phyloP scores from a whole-genome alignment of 257 asterid species.

The Prunella vulgaris region DNA sequence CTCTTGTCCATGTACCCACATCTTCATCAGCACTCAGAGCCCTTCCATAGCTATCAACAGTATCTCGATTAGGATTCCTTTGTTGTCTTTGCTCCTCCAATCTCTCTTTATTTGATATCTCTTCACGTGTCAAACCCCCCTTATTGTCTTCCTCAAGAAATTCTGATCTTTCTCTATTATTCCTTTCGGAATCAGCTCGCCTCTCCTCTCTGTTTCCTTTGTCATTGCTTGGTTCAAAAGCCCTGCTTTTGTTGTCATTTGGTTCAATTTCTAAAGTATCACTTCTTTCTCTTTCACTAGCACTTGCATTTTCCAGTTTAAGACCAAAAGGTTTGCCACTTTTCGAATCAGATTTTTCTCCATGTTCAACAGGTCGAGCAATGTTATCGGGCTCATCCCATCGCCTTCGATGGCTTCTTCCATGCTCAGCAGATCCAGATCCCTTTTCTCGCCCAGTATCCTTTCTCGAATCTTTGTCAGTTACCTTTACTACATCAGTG shows the following conservation, averaged over 20 bases:
- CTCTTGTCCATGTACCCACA: constrained; percentile 39
- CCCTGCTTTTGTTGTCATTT: constrained; percentile 26
- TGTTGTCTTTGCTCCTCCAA: constrained; percentile 48
- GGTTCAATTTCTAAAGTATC: constrained; percentile 36
- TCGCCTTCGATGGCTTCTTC: constrained; percentile 58
- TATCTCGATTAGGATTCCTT: constrained; percentile 38
- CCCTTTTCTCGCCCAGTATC: constrained; percentile 58
- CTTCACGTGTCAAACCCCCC: constrained; percentile 37
- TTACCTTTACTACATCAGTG: constrained; percentile 41
- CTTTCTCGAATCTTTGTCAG: constrained; percentile 49
- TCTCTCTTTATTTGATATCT: constrained; percentile 43
- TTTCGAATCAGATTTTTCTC: constrained; percentile 40
- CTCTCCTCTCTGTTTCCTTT: constrained; percentile 50
- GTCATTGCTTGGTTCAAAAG: constrained; percentile 40
- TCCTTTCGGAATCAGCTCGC: constrained; percentile 54
- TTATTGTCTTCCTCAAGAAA: constrained; percentile 47
- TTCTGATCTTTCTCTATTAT: constrained; percentile 51
- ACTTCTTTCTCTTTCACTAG: constrained; percentile 42
- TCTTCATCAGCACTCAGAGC: constrained; percentile 55
- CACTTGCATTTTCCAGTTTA: constrained; percentile 38
- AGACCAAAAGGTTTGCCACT: constrained; percentile 43
- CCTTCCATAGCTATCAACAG: constrained; percentile 42
- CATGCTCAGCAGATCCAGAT: constrained; percentile 47
- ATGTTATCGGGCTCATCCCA: constrained; percentile 68
- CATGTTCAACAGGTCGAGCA: constrained; percentile 31